Evolutionary conservation across 1,139 yeast genomes (phyloP), one percentile per base, ranked within the genome.

Genomic region (Lodderomyces margitis): DNA sequence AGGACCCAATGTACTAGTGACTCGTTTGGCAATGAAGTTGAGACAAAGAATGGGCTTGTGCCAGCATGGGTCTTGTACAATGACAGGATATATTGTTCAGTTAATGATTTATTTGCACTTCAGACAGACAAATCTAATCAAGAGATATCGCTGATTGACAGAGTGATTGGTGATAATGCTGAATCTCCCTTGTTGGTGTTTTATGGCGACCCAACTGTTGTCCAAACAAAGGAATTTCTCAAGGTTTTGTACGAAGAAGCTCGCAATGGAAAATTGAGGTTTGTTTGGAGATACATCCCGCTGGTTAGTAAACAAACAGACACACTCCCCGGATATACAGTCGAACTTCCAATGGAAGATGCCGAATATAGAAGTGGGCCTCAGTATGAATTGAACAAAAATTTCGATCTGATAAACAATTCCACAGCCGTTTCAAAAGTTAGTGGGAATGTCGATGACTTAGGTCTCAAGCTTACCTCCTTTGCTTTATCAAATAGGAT

Each of bases 281-380:
- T 87, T 57, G 75, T 83, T 2, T 79, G 95, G 84, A 74, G 97
- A 50, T 83, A 87, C 52, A 70, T 79, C 6, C 79, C 81, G 0
- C 35, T 21, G 19, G 41, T 59, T 2, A 28, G 40, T 2, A 21
- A 31, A 5, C 45, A 38, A 20, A 48, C 56, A 7, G 80, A 78
- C 34, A 37, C 53, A 0, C 56, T 86, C 24, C 55, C 77, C 8
- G 95, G 94, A 0, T 87, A 79, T 58, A 94, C 89, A 1, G 81
- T 75, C 5, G 83, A 75, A 34, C 57, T 84, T 38, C 74, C 81
- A 1, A 55, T 83, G 46, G 83, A 83, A 49, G 66, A 83, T 46
- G 14, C 35, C 0, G 87, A 83, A 49, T 81, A 82, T 47, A 62
- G 80, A 12, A 84, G 74, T 2, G 71, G 80, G 1, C 25, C 46